Evolutionary conservation across 1,284 basidiomycete species (phyloP).

Genomic region (Papiliotrema terrestris): DNA sequence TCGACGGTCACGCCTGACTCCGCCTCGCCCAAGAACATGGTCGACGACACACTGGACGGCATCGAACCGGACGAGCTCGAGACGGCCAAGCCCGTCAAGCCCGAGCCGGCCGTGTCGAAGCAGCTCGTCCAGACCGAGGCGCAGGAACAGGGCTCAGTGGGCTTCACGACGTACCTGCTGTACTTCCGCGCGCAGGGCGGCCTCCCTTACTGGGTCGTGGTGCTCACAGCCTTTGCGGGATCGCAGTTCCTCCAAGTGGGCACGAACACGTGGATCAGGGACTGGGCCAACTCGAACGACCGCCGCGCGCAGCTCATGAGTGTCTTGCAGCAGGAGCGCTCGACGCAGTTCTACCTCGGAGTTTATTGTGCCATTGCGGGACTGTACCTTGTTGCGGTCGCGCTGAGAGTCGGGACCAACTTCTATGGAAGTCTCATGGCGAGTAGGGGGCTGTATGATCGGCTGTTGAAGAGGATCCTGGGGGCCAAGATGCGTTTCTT

Average conservation of each 20-base stretch:
- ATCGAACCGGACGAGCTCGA: slow-evolving; percentile 65
- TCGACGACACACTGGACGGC: slow-evolving; percentile 50
- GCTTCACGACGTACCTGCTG: slow-evolving; percentile 33
- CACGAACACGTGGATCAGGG: slow-evolving; percentile 46
- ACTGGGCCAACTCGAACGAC: slow-evolving; percentile 42
- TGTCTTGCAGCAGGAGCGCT: slow-evolving; percentile 7
- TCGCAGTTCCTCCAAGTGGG: slow-evolving; percentile 43
- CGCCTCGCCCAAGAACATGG: slow-evolving; percentile 15
- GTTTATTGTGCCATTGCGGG: slow-evolving; percentile 40
- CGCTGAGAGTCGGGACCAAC: slow-evolving; percentile 33
- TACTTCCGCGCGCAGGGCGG: slow-evolving; percentile 43
- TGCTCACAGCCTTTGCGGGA: slow-evolving; percentile 34
- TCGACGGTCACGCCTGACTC: slow-evolving; percentile 10
- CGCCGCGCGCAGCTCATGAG: not conserved
- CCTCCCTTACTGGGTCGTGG: slow-evolving; percentile 36
- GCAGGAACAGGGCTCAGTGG: slow-evolving; percentile 35
- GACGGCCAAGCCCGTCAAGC: slow-evolving; percentile 30
- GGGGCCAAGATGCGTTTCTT: slow-evolving; percentile 43
- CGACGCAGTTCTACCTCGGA: slow-evolving; percentile 37
- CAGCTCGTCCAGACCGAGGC: slow-evolving; percentile 43
- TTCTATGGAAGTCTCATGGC: slow-evolving; percentile 43
- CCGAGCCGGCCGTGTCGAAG: slow-evolving; percentile 33
- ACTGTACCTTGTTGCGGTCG: slow-evolving; percentile 40
- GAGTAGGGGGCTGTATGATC: slow-evolving; percentile 34
- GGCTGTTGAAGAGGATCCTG: slow-evolving; percentile 41